phyloP scores from a whole-genome alignment of 106 monocot species.

The Iris macrosiphon region DNA sequence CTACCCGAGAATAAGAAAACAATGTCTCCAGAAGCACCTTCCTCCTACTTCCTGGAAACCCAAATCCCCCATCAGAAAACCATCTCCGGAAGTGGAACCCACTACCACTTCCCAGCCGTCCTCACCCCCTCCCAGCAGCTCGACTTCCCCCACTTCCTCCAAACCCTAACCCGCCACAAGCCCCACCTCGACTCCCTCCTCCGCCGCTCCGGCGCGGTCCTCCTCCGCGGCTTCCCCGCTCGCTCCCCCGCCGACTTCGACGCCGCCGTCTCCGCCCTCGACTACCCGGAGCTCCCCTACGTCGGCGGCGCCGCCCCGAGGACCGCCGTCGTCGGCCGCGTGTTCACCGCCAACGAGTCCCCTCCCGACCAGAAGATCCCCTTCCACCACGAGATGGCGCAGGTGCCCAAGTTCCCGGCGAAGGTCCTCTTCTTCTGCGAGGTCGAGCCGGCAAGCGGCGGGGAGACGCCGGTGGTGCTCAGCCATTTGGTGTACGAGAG shows the following conservation, averaged over 20 bases:
- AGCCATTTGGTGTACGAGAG: slow-evolving; percentile 71
- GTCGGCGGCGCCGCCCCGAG: slow-evolving; percentile 88
- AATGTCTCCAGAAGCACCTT: not conserved
- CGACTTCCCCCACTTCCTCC: slow-evolving; percentile 29
- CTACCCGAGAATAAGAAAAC: too few relatives aligned
- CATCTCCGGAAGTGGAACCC: too few relatives aligned
- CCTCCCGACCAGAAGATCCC: slow-evolving; percentile 88
- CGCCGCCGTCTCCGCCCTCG: slow-evolving; percentile 67
- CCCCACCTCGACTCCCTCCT: slow-evolving; percentile 45
- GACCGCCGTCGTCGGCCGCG: slow-evolving; percentile 74
- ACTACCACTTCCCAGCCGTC: slow-evolving; percentile 56
- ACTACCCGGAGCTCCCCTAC: slow-evolving; percentile 76
- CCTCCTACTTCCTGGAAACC: slow-evolving; percentile 42
- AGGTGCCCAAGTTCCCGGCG: slow-evolving; percentile 72
- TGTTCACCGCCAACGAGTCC: slow-evolving; percentile 92
- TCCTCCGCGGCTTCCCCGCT: slow-evolving; percentile 68
- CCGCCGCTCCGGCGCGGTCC: slow-evolving; percentile 49
- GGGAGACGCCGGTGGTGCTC: slow-evolving; percentile 85
- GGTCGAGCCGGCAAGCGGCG: slow-evolving; percentile 69
- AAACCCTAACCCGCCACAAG: slow-evolving; percentile 27
- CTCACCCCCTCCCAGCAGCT: slow-evolving; percentile 20
- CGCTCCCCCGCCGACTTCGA: slow-evolving; percentile 58
- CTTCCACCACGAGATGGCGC: slow-evolving; percentile 93
- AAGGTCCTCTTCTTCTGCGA: slow-evolving; percentile 95
- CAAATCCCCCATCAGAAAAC: slow-evolving; percentile 42